Evolutionary conservation across 345 rosid genomes (phyloP), one percentile per base, ranked within the genome.

Genomic region (Dipteronia sinensis): DNA sequence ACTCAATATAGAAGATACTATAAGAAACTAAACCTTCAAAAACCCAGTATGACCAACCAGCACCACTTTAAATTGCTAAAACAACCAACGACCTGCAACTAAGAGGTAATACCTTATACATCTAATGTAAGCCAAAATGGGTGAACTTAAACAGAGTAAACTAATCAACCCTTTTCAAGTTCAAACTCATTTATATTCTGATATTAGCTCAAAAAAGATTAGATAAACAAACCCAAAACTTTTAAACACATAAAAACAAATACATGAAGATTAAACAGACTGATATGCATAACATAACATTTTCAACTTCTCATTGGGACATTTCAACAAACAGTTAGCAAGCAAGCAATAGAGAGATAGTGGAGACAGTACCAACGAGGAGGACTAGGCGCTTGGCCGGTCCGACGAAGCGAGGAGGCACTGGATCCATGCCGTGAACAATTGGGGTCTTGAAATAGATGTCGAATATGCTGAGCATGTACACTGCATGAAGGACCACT

Each of bases 391-490:
- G 98, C 27, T 95, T 95, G 1, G 98, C 99, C 10, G 98, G 97
- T 6, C 90, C 90, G 2, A 76, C 20, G 88, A 93, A 93, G 53
- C 94, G 92, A 25, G 97, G 98, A 19, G 79, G 72, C 66, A 91
- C 98, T 0, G 84, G 94, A 87, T 92, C 94, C 98, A 95, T 90
- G 75, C 99, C 99, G 71, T 92, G 97, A 78, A 95, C 97, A 82
- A 95, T 92, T 10, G 99, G 98, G 20, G 98, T 88, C 78, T 93
- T 95, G 98, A 95, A 95, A 87, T 93, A 95, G 80, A 95, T 92
- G 76, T 95, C 99, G 91, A 95, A 95, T 63, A 95, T 95, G 81
- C 98, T 95, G 53, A 95, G 82, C 98, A 93, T 93, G 87, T 93
- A 95, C 11, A 95, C 93, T 3, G 97, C 96, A 83, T 95, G 98